A percentile compares a stretch with the other conserved stretches of the same genome.
phyloP scores from a whole-genome alignment of 345 rosid genomes.

The Limnanthes douglasii region DNA sequence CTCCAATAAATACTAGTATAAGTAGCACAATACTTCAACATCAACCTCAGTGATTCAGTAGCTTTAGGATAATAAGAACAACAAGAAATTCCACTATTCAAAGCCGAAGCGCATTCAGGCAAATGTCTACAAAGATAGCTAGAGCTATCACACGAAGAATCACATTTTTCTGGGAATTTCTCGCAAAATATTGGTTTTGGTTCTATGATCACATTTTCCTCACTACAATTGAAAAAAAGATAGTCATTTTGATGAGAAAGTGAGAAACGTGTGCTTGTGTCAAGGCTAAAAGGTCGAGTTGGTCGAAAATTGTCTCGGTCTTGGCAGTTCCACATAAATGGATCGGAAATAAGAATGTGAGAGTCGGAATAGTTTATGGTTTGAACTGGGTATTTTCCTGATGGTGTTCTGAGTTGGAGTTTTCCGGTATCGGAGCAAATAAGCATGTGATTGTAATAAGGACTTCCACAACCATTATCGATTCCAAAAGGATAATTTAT shows the following conservation, averaged over 20 bases:
- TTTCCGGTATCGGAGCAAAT: conserved; percentile 38
- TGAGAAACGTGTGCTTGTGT: conserved; percentile 64
- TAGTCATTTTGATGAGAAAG: conserved; percentile 79
- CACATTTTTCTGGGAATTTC: conserved; percentile 75
- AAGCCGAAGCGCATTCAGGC: conserved; percentile 46
- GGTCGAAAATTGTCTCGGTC: conserved; percentile 58
- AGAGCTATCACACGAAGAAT: conserved; percentile 78
- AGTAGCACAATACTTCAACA: conserved; percentile 68
- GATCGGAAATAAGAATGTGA: conserved; percentile 56
- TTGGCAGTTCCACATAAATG: conserved; percentile 77
- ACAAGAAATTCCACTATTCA: conserved; percentile 39
- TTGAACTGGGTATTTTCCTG: conserved; percentile 56
- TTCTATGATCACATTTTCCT: conserved; percentile 50
- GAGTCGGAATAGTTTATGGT: conserved; percentile 75
- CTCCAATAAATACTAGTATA: conserved; percentile 86
- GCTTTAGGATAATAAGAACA: conserved; percentile 82
- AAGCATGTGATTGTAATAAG: conserved; percentile 73
- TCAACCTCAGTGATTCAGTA: conserved; percentile 66
- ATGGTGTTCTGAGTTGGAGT: conserved; percentile 72
- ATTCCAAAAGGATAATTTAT: conserved; percentile 65
- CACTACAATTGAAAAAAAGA: conserved; percentile 79
- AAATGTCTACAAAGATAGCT: conserved; percentile 83
- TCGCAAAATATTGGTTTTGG: conserved; percentile 80
- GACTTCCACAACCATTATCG: conserved; percentile 87
- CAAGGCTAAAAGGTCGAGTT: conserved; percentile 73